Evolutionary conservation across 768 basidiomycete genomes (phyloP), one percentile per base, ranked within the genome.

Genomic region (Termitomyces sp.): DNA sequence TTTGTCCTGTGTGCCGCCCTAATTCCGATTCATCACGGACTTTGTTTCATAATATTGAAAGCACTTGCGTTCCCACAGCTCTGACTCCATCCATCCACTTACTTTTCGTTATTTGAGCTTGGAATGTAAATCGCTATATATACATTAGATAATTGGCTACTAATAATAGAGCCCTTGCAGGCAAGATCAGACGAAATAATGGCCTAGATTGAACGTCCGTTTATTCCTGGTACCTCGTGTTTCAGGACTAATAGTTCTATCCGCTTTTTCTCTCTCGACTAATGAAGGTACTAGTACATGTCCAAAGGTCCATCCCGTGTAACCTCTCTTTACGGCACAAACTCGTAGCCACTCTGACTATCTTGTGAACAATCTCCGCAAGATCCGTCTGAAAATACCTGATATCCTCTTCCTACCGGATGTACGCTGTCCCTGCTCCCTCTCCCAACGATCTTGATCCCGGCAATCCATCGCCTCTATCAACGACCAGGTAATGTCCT

Each of bases 391-490:
- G 18, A 52, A 44, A 58, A 58, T 15, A 4, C 39, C 36, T 20
- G 31, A 55, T 48, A 49, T 20, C 37, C 15, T 36, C 5, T 58
- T 54, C 56, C 31, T 41, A 48, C 53, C 31, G 24, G 58, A 48
- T 24, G n/a, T 22, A n/a, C n/a, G 27, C 16, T 16, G 22, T 3
- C 16, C 24, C 31, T n/a, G 31, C 27, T 57, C 31, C 27, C 18
- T 15, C 37, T 22, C 30, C n/a, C 9, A 39, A 16, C n/a, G 3
- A 27, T 47, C 15, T n/a, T 56, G 60, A 49, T 69, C 69, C 31
- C 67, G 67, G 20, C 49, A 55, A 52, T 71, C 70, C 70, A 72
- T 70, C 16, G 70, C 70, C 57, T 67, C 63, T 42, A 73, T 58
- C 42, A 73, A 58, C 27, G 69, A 64, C 31, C 70, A 59, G 37